Conservation (phyloP, 192 early-diverging fungal species). For the Backusella mclennaniae region DNA sequence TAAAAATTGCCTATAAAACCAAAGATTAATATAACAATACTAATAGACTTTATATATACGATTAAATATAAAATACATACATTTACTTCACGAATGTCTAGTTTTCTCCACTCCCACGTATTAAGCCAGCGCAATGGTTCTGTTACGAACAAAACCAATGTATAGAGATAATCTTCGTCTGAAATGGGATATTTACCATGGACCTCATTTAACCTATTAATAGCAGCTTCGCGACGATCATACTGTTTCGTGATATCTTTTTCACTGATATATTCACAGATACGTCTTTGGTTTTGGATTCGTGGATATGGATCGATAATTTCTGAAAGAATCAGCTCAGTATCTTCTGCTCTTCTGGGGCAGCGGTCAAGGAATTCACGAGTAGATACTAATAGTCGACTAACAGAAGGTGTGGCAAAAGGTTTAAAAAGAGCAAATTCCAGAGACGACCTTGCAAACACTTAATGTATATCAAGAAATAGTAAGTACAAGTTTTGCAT, state of each 20-base stretch:
- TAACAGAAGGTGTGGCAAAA: conserved; percentile 41
- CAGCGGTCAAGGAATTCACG: conserved; percentile 23
- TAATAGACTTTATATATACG: neutral
- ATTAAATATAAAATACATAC: conserved; percentile 14
- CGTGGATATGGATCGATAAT: conserved; percentile 32
- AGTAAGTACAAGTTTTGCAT: neutral
- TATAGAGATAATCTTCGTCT: conserved; percentile 47
- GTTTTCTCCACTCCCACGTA: conserved; percentile 38
- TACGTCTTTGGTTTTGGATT: conserved; percentile 16
- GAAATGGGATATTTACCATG: conserved; percentile 44
- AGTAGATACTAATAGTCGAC: conserved; percentile 36
- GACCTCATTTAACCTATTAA: conserved; percentile 41
- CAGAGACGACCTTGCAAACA: conserved; percentile 16
- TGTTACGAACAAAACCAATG: conserved; percentile 32
- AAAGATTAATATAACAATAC: neutral
- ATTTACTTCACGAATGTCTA: conserved; percentile 42
- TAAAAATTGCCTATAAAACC: conserved; percentile 31
- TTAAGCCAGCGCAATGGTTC: conserved; percentile 35
- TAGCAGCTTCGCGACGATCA: conserved; percentile 17
- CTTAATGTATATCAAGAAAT: neutral
- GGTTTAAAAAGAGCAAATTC: conserved; percentile 49
- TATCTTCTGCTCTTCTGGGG: conserved; percentile 37
- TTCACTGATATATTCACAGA: conserved; percentile 12
- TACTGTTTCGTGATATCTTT: conserved; percentile 19
- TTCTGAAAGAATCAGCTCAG: conserved; percentile 34